Evolutionary conservation across 257 asterid genomes (phyloP).

Genomic region (Salvia splendens): DNA sequence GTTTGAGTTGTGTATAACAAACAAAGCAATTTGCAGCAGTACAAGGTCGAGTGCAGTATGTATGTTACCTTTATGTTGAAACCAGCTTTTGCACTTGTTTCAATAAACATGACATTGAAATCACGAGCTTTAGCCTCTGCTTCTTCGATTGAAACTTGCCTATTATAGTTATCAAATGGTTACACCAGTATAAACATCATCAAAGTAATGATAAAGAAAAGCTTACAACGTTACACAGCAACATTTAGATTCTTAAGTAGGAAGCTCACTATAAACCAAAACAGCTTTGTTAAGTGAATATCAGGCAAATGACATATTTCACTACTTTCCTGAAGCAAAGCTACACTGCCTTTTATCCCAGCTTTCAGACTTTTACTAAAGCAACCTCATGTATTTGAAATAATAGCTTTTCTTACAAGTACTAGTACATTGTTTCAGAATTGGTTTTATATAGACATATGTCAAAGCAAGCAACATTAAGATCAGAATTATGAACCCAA

Average conservation of each 20-base stretch:
- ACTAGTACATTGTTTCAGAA: constrained; percentile 6
- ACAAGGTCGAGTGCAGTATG: background rate
- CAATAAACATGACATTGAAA: constrained; percentile 55
- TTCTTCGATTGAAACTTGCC: constrained; percentile 67
- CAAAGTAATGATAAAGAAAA: background rate
- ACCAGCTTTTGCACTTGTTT: constrained; percentile 68
- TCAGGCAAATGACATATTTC: background rate
- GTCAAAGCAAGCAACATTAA: background rate
- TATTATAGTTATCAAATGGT: constrained; percentile 30
- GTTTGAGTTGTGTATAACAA: background rate
- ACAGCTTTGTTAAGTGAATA: constrained; percentile 11
- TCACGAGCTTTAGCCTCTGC: constrained; percentile 64
- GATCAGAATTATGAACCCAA: background rate
- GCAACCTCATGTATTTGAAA: background rate
- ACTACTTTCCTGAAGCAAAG: background rate
- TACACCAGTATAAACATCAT: constrained; percentile 3
- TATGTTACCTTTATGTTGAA: constrained; percentile 55
- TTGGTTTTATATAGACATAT: background rate
- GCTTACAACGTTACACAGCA: constrained; percentile 16
- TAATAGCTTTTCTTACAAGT: constrained; percentile 1
- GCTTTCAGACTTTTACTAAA: constrained; percentile 17
- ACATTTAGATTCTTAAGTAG: background rate
- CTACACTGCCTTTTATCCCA: constrained; percentile 9
- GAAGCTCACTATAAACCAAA: background rate
- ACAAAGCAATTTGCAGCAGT: background rate